These are phyloP conservation scores for Arachnomyces sp. DNA, from an alignment of 2,329 filamentous ascomycete species.

Conservation along the genomic window DNA sequence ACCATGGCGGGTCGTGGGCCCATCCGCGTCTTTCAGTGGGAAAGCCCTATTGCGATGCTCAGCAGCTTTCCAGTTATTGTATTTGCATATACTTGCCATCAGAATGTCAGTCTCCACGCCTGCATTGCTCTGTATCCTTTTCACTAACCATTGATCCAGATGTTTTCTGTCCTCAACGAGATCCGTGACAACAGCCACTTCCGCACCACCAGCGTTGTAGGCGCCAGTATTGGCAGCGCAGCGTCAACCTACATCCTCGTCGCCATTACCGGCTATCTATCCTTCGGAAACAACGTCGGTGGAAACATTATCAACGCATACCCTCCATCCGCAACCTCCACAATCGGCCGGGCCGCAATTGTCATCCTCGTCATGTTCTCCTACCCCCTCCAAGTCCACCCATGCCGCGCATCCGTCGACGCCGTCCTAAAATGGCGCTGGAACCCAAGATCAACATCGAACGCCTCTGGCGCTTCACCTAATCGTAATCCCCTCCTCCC, in stretches of 20 bases:
- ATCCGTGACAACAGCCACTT: slow-evolving; percentile 74
- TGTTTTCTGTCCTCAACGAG: slow-evolving; percentile 98
- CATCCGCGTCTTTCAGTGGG: slow-evolving; percentile 69
- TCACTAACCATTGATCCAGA: slow-evolving; percentile 47
- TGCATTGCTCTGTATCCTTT: neutral
- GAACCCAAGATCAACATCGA: slow-evolving; percentile 21
- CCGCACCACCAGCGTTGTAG: slow-evolving; percentile 70
- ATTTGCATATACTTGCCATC: slow-evolving; percentile 98
- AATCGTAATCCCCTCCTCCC: slow-evolving; percentile 36
- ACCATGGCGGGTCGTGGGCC: slow-evolving; percentile 63
- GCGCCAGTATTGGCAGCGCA: slow-evolving; percentile 79
- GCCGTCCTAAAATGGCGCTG: slow-evolving; percentile 92
- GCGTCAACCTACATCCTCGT: slow-evolving; percentile 81
- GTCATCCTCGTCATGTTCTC: slow-evolving; percentile 95
- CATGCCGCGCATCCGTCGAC: slow-evolving; percentile 88
- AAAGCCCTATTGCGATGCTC: slow-evolving; percentile 66
- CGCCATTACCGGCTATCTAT: slow-evolving; percentile 89
- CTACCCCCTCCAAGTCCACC: slow-evolving; percentile 90
- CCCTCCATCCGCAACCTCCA: slow-evolving; percentile 68
- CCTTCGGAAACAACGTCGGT: slow-evolving; percentile 79
- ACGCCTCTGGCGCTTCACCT: slow-evolving; percentile 35
- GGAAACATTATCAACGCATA: slow-evolving; percentile 96
- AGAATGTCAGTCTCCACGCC: slow-evolving; percentile 60
- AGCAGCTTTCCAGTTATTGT: slow-evolving; percentile 90
- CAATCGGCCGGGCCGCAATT: slow-evolving; percentile 89